Conservation (phyloP, 352 stramenopile genomes). For the Phytophthora tubulina region DNA sequence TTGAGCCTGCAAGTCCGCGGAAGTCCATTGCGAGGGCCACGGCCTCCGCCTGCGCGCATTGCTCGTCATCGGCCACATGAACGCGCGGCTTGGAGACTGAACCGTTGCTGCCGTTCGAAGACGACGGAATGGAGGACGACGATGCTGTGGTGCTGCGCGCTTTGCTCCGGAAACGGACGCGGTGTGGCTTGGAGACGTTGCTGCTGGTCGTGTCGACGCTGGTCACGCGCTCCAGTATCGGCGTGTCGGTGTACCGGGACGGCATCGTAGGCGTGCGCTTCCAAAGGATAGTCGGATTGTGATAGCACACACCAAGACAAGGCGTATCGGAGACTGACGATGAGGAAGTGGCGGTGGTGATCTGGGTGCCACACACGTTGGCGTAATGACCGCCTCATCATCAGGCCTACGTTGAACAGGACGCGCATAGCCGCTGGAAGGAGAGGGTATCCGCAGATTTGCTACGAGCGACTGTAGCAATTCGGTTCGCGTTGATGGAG, state of each 20-base stretch:
- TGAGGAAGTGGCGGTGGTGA: constrained; percentile 10
- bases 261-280: constrained; percentile 20
- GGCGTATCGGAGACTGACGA: constrained; percentile 4
- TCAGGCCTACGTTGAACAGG: constrained; percentile 1
- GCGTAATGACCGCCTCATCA: constrained; percentile 1
- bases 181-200: constrained; percentile 6
- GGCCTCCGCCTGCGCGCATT: constrained; percentile 36
- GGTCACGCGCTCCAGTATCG: constrained; percentile 22
- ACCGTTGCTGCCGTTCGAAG: constrained; percentile 10
- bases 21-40: constrained; percentile 39
- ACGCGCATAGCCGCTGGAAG: constrained; percentile 5
- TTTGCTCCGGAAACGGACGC: constrained; percentile 29
- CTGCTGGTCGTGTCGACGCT: not conserved
- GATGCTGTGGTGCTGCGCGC: constrained; percentile 20
- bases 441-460: constrained; percentile 7
- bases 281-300: constrained; percentile 12
- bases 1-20: constrained; percentile 23
- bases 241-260: constrained; percentile 18
- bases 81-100: constrained; percentile 34
- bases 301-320: constrained; percentile 4
- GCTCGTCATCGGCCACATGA: constrained; percentile 41
- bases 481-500: not conserved
- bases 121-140: constrained; percentile 22
- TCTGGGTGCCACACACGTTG: constrained; percentile 9
- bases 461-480: constrained; percentile 25